Conservation (phyloP, 495 filamentous ascomycete genomes). For the Usnea hakonensis region DNA sequence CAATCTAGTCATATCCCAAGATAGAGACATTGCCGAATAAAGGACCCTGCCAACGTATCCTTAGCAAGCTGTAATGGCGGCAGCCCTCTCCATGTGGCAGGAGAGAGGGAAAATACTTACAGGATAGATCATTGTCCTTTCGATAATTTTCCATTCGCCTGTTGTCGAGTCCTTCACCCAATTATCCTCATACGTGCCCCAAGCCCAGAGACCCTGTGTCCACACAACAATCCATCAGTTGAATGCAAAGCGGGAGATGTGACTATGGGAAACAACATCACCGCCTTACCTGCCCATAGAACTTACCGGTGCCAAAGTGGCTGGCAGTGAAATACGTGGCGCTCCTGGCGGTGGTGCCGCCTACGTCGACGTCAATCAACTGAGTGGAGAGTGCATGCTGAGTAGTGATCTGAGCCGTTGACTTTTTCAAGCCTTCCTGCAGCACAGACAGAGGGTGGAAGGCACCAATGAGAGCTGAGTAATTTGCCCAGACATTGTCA, state of each 20-base stretch:
- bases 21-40: too few relatives aligned
- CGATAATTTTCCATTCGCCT: constrained; percentile 15
- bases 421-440: constrained; percentile 4
- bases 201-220: background rate
- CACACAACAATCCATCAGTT: background rate
- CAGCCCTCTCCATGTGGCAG: too few relatives aligned
- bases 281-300: constrained; percentile 16
- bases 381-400: constrained; percentile 30
- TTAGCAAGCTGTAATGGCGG: too few relatives aligned
- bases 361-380: constrained; percentile 20
- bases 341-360: background rate
- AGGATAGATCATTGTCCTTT: constrained; percentile 30
- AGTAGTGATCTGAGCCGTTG: constrained; percentile 24
- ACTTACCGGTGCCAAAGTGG: constrained; percentile 27
- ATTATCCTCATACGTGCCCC: constrained; percentile 26
- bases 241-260: background rate
- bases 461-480: constrained; percentile 26
- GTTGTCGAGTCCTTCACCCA: constrained; percentile 16
- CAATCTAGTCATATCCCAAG: too few relatives aligned
- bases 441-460: constrained; percentile 17
- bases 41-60: too few relatives aligned
- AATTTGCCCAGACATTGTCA: constrained; percentile 29
- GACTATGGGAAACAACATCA: background rate
- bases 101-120: too few relatives aligned
- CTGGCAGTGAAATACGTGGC: constrained; percentile 28